Evolutionary conservation across 352 stramenopile genomes (phyloP).

Genomic region (Aphanomyces stellatus): DNA sequence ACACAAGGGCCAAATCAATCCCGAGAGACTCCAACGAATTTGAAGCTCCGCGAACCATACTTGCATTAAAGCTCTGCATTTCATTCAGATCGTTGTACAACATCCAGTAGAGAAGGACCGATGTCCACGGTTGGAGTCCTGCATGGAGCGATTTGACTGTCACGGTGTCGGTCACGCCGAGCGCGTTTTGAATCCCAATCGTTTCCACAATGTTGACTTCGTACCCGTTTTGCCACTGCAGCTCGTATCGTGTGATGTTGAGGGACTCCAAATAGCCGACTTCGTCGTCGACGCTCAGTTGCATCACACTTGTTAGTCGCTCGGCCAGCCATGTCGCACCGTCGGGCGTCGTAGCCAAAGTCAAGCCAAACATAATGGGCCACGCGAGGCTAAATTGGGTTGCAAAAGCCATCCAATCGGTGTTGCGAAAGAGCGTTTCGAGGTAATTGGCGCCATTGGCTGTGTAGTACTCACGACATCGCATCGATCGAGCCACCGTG

Average conservation of each 20-base stretch:
- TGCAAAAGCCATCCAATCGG: not conserved
- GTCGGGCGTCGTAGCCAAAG: not conserved
- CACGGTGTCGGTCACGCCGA: not conserved
- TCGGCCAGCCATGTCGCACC: no score
- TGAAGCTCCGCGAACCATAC: not conserved
- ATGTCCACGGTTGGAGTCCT: not conserved
- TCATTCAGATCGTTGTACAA: not conserved
- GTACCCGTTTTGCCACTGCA: not conserved
- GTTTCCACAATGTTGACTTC: not conserved
- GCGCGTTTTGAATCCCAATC: not conserved
- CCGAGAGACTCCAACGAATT: not conserved
- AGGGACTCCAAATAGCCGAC: not conserved
- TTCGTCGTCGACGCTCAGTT: no score
- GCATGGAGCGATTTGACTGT: not conserved
- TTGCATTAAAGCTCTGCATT: not conserved
- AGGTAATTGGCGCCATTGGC: slow-evolving; percentile 3
- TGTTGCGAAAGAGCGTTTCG: slow-evolving; percentile 1
- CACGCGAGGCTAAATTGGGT: not conserved
- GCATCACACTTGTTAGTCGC: no score
- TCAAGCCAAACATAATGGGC: not conserved
- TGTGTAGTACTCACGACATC: not conserved
- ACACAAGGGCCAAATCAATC: not conserved
- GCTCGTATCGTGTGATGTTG: not conserved
- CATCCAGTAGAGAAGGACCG: not conserved
- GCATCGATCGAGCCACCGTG: not conserved